phyloP scores from a whole-genome alignment of 495 filamentous ascomycete species.

The Aspergillus carlsbadensis region DNA sequence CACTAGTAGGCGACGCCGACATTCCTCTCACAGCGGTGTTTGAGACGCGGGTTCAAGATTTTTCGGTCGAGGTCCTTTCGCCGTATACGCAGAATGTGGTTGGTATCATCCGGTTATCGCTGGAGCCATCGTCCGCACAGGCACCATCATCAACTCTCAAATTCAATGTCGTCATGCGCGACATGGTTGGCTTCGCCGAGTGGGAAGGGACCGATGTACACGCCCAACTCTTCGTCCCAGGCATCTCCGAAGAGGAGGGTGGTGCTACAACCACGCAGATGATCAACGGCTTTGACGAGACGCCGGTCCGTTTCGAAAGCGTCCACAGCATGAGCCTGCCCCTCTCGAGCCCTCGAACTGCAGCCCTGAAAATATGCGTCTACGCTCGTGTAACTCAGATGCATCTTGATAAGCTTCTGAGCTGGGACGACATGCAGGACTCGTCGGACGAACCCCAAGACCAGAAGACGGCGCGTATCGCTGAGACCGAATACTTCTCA shows the following conservation, averaged over 20 bases:
- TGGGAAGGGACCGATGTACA: conserved; percentile 95
- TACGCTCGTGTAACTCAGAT: conserved; percentile 89
- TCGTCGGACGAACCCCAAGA: conserved; percentile 52
- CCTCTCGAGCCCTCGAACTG: conserved; percentile 71
- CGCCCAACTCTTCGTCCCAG: conserved; percentile 91
- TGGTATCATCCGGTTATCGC: conserved; percentile 83
- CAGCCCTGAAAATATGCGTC: conserved; percentile 82
- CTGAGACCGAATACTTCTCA: conserved; percentile 87
- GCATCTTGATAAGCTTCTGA: conserved; percentile 95
- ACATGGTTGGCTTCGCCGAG: conserved; percentile 94
- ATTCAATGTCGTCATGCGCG: conserved; percentile 98
- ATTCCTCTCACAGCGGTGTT: conserved; percentile 93
- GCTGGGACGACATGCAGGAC: conserved; percentile 98
- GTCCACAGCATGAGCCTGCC: conserved; percentile 98
- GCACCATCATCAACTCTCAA: conserved; percentile 91
- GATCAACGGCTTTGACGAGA: conserved; percentile 92
- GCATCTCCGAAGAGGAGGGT: conserved; percentile 87
- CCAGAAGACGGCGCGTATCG: conserved; percentile 69
- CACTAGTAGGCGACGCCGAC: conserved; percentile 89
- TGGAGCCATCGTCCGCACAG: conserved; percentile 92
- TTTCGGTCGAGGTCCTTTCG: conserved; percentile 82
- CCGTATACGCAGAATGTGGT: conserved; percentile 89
- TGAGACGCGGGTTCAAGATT: conserved; percentile 92
- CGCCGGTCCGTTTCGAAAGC: conserved; percentile 92
- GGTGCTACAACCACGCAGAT: conserved; percentile 92